Conservation (phyloP, 164 flowering plant species). For the Santalum album region DNA sequence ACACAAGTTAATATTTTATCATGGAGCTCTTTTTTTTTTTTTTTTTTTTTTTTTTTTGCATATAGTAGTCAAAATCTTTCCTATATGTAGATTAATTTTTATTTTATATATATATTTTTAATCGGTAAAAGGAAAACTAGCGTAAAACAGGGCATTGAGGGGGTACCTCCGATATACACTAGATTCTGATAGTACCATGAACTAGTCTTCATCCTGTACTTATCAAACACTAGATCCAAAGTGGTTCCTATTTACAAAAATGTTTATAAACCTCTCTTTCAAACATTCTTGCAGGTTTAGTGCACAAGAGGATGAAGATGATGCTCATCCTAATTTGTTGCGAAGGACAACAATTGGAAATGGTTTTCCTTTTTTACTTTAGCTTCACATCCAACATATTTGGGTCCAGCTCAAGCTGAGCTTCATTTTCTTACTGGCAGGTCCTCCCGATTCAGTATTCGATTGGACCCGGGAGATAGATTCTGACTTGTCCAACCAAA, state of each 20-base stretch:
- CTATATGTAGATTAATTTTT: too few relatives aligned
- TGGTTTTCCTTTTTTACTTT: conserved; percentile 38
- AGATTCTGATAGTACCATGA: too few relatives aligned
- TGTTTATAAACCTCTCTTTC: neutral
- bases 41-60: too few relatives aligned
- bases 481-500: conserved; percentile 63
- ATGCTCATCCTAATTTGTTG: conserved; percentile 36
- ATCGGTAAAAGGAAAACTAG: too few relatives aligned
- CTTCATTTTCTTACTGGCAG: conserved; percentile 29
- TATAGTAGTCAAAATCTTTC: too few relatives aligned
- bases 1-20: too few relatives aligned
- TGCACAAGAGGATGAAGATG: conserved; percentile 92
- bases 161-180: too few relatives aligned
- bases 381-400: neutral
- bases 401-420: conserved; percentile 4
- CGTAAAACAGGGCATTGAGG: too few relatives aligned
- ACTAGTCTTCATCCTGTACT: too few relatives aligned
- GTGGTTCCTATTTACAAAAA: neutral
- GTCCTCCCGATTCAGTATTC: conserved; percentile 82
- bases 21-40: too few relatives aligned
- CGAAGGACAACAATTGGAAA: conserved; percentile 97
- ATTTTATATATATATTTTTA: too few relatives aligned
- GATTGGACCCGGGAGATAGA: conserved; percentile 89
- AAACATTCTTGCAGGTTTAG: conserved; percentile 43
- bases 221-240: too few relatives aligned